Percentiles rank a stretch among this genome's conserved stretches.
Evolutionary conservation across 768 basidiomycete species (phyloP).

Genomic region (Amyloporia xantha): DNA sequence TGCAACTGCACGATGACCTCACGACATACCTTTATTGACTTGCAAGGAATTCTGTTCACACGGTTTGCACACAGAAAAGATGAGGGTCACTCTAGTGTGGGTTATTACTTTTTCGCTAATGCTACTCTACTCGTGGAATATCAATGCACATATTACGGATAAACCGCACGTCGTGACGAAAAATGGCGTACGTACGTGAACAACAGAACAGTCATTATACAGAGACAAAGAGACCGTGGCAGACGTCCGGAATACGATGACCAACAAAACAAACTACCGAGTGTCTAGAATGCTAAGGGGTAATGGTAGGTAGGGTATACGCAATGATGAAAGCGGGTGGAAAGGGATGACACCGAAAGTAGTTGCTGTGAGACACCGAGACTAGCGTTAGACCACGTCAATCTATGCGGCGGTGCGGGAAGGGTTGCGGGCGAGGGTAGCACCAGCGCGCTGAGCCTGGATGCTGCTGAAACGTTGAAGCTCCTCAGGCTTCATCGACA

Average conservation of each 20-base stretch:
- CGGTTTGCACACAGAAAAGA: too few species aligned
- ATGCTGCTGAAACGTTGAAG: slow-evolving; percentile 81
- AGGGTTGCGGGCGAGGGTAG: slow-evolving; percentile 71
- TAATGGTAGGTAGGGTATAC: neutral
- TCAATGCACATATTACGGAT: neutral
- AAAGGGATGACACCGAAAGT: slow-evolving; percentile 12
- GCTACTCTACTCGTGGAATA: neutral
- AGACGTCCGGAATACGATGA: slow-evolving; percentile 2
- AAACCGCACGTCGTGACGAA: slow-evolving; percentile 4
- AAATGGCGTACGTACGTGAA: neutral
- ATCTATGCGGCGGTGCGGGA: slow-evolving; percentile 40
- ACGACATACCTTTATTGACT: too few species aligned
- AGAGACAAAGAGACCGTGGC: neutral
- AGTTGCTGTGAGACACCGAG: slow-evolving; percentile 9
- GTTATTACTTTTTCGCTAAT: neutral
- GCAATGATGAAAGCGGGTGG: neutral
- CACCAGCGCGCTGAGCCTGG: slow-evolving; percentile 75
- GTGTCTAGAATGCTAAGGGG: neutral
- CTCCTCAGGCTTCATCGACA: slow-evolving; percentile 79
- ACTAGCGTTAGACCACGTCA: slow-evolving; percentile 1
- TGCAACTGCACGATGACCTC: too few species aligned
- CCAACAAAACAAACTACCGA: neutral
- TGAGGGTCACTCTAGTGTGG: too few species aligned
- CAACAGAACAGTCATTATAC: neutral
- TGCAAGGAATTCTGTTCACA: too few species aligned